Conservation (phyloP, 768 basidiomycete species). For the Hygrocybe punicea region DNA sequence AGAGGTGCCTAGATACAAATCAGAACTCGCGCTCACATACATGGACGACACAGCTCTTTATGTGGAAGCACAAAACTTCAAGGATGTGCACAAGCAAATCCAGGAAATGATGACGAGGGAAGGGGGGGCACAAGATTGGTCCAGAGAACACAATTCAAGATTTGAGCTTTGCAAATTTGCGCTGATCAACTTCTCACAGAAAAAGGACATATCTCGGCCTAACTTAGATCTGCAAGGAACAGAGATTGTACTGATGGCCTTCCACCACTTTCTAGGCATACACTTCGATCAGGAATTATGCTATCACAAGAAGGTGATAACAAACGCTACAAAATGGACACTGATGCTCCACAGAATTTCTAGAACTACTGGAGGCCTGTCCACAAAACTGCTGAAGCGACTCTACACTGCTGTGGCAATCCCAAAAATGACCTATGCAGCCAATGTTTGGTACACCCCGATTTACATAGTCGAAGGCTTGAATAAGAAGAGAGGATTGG, state of each 20-base stretch:
- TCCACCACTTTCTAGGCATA: slow-evolving; percentile 15
- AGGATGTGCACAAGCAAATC: slow-evolving; percentile 25
- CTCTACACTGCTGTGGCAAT: no score
- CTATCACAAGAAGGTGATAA: slow-evolving; percentile 25
- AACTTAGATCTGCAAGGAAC: background rate
- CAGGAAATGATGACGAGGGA: slow-evolving; percentile 15
- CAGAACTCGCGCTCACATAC: no score
- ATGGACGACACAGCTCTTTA: no score
- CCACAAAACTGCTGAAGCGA: no score
- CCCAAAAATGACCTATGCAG: no score
- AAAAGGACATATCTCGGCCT: slow-evolving; percentile 14
- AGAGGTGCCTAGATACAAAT: no score
- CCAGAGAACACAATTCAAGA: slow-evolving; percentile 16
- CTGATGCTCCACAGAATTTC: no score
- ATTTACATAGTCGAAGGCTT: background rate
- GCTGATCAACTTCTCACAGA: no score
- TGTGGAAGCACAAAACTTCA: no score
- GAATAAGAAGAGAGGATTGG: slow-evolving; percentile 9
- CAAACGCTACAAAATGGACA: slow-evolving; percentile 21
- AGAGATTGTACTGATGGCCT: slow-evolving; percentile 14
- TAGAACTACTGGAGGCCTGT: no score
- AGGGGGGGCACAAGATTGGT: no score
- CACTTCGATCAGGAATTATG: slow-evolving; percentile 26
- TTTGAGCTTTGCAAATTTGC: slow-evolving; percentile 24
- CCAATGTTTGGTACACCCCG: slow-evolving; percentile 26